Conservation (phyloP, 1,284 basidiomycete species). For the Limonomyces culmigenus region DNA sequence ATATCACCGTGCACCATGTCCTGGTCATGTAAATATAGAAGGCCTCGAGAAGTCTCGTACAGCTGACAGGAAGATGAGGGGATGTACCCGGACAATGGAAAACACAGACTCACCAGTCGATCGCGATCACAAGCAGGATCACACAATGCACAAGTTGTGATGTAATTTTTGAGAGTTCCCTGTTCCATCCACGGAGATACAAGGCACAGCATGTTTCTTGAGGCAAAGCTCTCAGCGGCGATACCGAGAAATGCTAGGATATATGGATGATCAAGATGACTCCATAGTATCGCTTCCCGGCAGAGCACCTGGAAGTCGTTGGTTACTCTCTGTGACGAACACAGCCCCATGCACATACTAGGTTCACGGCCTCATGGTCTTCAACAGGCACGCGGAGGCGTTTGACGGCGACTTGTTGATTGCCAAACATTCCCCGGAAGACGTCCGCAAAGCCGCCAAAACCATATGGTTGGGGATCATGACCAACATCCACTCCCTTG, state of each 20-base stretch:
- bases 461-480: too few species aligned
- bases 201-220: background rate
- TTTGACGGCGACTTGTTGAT: background rate
- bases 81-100: background rate
- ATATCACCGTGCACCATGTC: conserved; percentile 6
- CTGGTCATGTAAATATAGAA: conserved; percentile 2
- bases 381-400: background rate
- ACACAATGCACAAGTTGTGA: background rate
- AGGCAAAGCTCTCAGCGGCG: background rate
- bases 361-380: background rate
- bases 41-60: conserved; percentile 2
- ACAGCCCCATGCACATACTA: background rate
- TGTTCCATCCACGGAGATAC: conserved; percentile 1
- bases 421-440: background rate
- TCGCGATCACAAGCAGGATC: too few species aligned
- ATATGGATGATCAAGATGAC: conserved; percentile 1
- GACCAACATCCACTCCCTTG: too few species aligned
- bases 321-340: background rate
- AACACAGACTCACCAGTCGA: background rate
- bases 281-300: conserved; percentile 3
- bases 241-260: conserved; percentile 3
- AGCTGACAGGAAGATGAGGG: background rate
- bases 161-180: background rate
- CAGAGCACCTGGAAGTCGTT: background rate
- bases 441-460: conserved; percentile 1